Base-by-base conservation (phyloP, 2,329 filamentous ascomycete species). In the Phialocephala sp. region DNA sequence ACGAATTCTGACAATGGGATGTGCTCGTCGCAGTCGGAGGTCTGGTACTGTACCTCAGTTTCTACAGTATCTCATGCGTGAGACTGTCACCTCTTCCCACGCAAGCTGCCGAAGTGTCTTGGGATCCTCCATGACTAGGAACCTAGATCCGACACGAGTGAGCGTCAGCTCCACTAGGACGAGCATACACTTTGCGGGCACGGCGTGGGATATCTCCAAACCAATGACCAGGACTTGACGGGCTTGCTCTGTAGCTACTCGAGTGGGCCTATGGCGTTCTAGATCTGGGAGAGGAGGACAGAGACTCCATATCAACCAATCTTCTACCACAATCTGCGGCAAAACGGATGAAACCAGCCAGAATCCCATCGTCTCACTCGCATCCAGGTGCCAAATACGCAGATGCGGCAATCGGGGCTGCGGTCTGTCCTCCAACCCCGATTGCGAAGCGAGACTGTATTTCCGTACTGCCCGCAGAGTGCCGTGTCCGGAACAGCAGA, bases 291-390 rank as follows among this genome's bases (percentile, higher is more conserved):
- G 50, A 32, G 24, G 50, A 32, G 24, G 45, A 2, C n/a, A 50
- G 45, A 56, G 15, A 56, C 52, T 14, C 9, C 27, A 32, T 32
- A 43, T 50, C 45, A 50, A 24, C 45, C 45, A 50, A 50, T 50
- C 45, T 50, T 50, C 20, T n/a, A 24, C 22, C 27, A 27, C 24
- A 54, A 12, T n/a, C n/a, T 58, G 55, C 55, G 55, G 35, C 55
- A 58, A 39, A 58, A 39, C 37, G 55, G 55, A 58, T 58, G 55
- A 58, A 58, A 58, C 37, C n/a, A 24, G 45, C 20, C 27, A 32
- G 27, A 3, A 50, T 50, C 45, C 24, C n/a, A 27, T 6, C 12
- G 22, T 54, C 47, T 52, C 24, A 52, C 47, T 52, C 47, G 47
- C 50, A 54, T 27, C 15, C 41, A 43, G 41, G n/a, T 50, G 45